Base-by-base conservation (phyloP, 352 stramenopile species). In the Globisporangium rhizosaccharum region DNA sequence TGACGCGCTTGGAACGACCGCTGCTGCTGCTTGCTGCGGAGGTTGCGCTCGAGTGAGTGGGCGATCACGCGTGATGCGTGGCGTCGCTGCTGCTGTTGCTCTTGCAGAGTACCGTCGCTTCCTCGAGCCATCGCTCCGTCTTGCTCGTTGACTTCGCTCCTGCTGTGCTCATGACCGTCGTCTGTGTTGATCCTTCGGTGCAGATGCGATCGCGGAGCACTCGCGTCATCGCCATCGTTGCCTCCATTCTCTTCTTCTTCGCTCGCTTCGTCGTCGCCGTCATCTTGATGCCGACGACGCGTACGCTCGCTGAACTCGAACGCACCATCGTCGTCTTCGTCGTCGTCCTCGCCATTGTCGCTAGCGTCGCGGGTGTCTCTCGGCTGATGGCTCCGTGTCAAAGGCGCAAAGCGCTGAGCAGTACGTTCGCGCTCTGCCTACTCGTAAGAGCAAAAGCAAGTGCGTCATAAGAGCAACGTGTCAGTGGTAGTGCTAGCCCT, bases 31-130 rank as follows among this genome's bases (percentile, higher is more conserved):
- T 59, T 50, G 18, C n/a, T 57, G 39, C 64, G 67, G 57, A 74
- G 76, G 5, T 41, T 45, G 11, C 65, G 68, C 53, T 75, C 79
- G 3, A 26, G 44, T 8, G 44, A 47, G 41, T 47, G 41, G 4
- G 41, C 41, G 15, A 47, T 48, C 44, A 47, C 51, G 75, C 18
- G 65, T 67, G 20, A 84, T 81, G 6, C 69, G 28, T 8, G 61
- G 59, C 8, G 69, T 71, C 53, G 73, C 69, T 39, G 33, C 8
- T 39, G 33, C 6, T 39, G 33, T 7, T 49, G 54, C 10, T 62
- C 51, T 0, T 61, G 25, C 2, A 66, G 39, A 10, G 51, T 9
- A 0, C 10, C 28, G 4, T n/a, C 26, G n/a, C 48, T 56, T 8
- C 57, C 61, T 17, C 61, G 61, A 45, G 68, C 65, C 15, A 69